These are phyloP conservation scores for Waltiozyma sp. DNA, from an alignment of 1,139 yeast genomes.

Conservation along the genomic window DNA sequence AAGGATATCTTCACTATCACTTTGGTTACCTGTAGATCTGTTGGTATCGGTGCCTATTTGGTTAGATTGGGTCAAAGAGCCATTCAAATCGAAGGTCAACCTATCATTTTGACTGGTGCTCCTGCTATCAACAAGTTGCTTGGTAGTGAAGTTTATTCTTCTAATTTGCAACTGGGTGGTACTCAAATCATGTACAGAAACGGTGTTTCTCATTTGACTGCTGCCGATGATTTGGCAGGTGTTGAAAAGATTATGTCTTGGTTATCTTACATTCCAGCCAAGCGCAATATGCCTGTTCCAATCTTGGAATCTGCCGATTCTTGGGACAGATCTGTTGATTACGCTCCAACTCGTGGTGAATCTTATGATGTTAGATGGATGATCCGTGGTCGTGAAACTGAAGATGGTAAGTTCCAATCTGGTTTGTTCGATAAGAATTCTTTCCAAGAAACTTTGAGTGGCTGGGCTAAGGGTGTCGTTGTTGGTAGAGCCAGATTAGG, in stretches of 20 bases:
- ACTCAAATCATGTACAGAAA: slow-evolving; percentile 97
- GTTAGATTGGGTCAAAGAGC: slow-evolving; percentile 98
- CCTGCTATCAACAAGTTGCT: slow-evolving; percentile 94
- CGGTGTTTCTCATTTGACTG: slow-evolving; percentile 96
- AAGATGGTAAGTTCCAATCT: slow-evolving; percentile 58
- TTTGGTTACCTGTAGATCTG: slow-evolving; percentile 94
- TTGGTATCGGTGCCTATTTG: slow-evolving; percentile 98
- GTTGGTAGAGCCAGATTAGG: slow-evolving; percentile 98
- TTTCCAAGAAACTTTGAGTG: slow-evolving; percentile 94
- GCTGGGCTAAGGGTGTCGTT: slow-evolving; percentile 98
- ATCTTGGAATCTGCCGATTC: slow-evolving; percentile 69
- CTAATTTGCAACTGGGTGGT: slow-evolving; percentile 96
- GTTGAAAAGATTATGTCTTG: slow-evolving; percentile 90
- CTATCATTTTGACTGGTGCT: slow-evolving; percentile 96
- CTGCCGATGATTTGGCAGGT: slow-evolving; percentile 92
- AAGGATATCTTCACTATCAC: slow-evolving; percentile 95
- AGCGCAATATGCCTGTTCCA: slow-evolving; percentile 85
- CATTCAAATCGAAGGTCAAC: slow-evolving; percentile 97
- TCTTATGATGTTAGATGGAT: slow-evolving; percentile 91
- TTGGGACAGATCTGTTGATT: slow-evolving; percentile 93
- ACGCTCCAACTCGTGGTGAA: slow-evolving; percentile 59
- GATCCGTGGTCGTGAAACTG: slow-evolving; percentile 71
- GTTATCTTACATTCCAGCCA: slow-evolving; percentile 93
- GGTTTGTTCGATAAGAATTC: slow-evolving; percentile 90
- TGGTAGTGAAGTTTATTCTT: slow-evolving; percentile 94